Conservation (phyloP, 768 basidiomycete species). For the Pluteus cervinus region DNA sequence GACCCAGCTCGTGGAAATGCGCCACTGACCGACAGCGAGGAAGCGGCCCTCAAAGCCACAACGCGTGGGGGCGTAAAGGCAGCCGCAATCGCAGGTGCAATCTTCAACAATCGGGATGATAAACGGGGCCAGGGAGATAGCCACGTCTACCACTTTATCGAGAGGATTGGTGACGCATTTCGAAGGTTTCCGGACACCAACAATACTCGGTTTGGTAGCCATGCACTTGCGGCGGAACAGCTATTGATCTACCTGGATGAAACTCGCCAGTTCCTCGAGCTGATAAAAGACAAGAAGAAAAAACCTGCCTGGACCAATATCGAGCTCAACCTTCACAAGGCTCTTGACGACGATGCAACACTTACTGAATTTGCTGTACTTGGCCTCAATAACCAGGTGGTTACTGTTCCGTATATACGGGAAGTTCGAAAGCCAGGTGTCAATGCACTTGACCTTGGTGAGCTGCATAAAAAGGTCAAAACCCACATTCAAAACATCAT, state of each 20-base stretch:
- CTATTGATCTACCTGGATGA: constrained; percentile 15
- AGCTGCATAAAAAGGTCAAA: constrained; percentile 13
- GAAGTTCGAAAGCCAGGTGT: constrained; percentile 12
- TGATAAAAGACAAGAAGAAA: constrained; percentile 21
- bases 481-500: constrained; percentile 15
- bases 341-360: constrained; percentile 18
- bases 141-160: constrained; percentile 12
- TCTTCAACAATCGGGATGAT: constrained; percentile 26
- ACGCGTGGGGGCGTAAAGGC: constrained; percentile 13
- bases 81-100: constrained; percentile 7
- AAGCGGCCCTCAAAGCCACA: constrained; percentile 7
- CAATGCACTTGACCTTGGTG: constrained; percentile 22
- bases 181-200: constrained; percentile 24
- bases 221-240: constrained; percentile 19
- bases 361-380: constrained; percentile 21
- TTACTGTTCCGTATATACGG: constrained; percentile 22
- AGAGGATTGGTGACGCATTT: constrained; percentile 8
- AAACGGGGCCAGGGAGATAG: constrained; percentile 24
- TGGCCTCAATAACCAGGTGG: constrained; percentile 17
- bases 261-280: constrained; percentile 17
- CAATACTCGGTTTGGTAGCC: constrained; percentile 22
- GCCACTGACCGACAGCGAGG: constrained; percentile 4
- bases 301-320: constrained; percentile 13
- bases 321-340: constrained; percentile 20
- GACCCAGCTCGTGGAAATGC: background rate